Percentiles rank a stretch among this genome's conserved stretches.
phyloP scores from a whole-genome alignment of 73 alveolate genomes.

The Paramecium sexaurelia region DNA sequence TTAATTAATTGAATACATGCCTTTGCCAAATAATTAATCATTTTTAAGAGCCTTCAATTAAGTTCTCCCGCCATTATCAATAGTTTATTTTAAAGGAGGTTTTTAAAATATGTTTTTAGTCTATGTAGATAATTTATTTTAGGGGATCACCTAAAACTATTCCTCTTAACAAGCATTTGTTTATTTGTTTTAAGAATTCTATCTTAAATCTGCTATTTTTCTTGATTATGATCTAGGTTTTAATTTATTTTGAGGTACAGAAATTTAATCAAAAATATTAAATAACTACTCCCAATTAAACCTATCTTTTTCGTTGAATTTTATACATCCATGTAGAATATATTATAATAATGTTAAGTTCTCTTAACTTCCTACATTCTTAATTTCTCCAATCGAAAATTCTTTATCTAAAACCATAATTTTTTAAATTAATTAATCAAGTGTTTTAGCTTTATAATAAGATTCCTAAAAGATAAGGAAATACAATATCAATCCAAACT shows the following conservation, averaged over 20 bases:
- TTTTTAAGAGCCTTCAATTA: too few relatives aligned
- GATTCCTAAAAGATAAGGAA: background rate
- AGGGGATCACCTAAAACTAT: background rate
- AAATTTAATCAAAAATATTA: background rate
- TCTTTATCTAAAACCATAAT: background rate
- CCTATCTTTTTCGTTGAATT: background rate
- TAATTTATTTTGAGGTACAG: too few relatives aligned
- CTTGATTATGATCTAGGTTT: background rate
- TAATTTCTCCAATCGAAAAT: background rate
- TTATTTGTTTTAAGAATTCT: background rate
- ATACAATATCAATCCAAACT: background rate
- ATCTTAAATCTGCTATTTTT: background rate
- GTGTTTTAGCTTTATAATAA: background rate
- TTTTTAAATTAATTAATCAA: background rate
- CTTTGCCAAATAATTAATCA: too few relatives aligned
- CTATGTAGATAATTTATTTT: too few relatives aligned
- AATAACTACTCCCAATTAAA: background rate
- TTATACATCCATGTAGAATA: background rate
- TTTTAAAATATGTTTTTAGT: too few relatives aligned
- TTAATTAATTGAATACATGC: too few relatives aligned
- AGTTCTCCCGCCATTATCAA: too few relatives aligned
- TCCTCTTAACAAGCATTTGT: background rate
- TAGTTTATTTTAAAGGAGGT: too few relatives aligned
- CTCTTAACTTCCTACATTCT: background rate
- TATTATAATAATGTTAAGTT: background rate